Conservation (phyloP, 352 stramenopile species). For the Phytophthora cajani region DNA sequence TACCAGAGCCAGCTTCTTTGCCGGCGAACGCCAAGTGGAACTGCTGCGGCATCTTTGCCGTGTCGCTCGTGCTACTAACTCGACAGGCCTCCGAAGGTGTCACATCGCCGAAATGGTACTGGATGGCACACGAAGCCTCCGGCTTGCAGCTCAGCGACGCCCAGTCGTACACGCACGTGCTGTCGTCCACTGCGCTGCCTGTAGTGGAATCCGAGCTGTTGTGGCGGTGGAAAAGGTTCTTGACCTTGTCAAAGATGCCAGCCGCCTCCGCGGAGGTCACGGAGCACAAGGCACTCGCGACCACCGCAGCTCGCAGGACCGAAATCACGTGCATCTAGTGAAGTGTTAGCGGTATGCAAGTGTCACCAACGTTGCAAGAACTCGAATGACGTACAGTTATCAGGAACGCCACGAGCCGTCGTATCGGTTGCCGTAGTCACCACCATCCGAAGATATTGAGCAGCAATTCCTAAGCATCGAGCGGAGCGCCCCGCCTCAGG, state of each 20-base stretch:
- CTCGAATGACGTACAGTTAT: not conserved
- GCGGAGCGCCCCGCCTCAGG: constrained; percentile 4
- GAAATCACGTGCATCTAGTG: constrained; percentile 7
- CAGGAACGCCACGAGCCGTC: not conserved
- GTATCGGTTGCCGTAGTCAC: not conserved
- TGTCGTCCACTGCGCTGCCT: constrained; percentile 33
- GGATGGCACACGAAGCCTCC: constrained; percentile 33
- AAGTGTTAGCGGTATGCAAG: not conserved
- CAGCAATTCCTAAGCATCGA: constrained; percentile 2
- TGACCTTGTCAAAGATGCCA: constrained; percentile 26
- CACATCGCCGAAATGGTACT: constrained; percentile 46
- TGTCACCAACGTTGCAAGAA: not conserved
- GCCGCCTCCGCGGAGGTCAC: constrained; percentile 1
- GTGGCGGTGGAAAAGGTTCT: constrained; percentile 10
- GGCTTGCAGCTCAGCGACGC: constrained; percentile 36
- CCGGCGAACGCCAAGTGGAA: constrained; percentile 55
- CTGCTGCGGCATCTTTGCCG: constrained; percentile 45
- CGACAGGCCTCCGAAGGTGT: constrained; percentile 51
- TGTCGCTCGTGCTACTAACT: constrained; percentile 32
- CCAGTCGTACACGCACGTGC: constrained; percentile 36
- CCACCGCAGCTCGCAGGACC: not conserved
- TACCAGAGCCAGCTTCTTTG: constrained; percentile 39
- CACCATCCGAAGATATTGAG: constrained; percentile 11
- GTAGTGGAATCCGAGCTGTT: constrained; percentile 1
- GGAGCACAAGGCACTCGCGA: not conserved